Evolutionary conservation across 2,329 filamentous ascomycete genomes (phyloP).

Genomic region (Sporothrix pallida): DNA sequence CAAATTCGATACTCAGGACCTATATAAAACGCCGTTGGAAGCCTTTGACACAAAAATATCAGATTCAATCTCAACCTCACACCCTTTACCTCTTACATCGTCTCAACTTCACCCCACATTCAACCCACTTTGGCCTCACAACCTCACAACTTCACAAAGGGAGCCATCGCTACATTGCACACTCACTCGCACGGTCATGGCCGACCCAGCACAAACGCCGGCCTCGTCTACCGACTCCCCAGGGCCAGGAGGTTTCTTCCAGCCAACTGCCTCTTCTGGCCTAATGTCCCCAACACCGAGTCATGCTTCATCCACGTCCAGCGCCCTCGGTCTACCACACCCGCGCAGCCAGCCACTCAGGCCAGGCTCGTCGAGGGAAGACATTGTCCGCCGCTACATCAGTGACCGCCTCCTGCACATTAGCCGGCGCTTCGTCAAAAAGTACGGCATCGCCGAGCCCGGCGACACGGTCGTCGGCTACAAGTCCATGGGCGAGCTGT

Average conservation of each 20-base stretch:
- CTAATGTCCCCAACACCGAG: conserved; percentile 61
- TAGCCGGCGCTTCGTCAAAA: conserved; percentile 66
- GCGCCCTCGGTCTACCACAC: conserved; percentile 57
- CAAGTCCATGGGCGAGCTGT: conserved; percentile 70
- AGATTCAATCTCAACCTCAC: no score
- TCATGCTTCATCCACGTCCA: conserved; percentile 43
- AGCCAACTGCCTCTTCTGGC: conserved; percentile 32
- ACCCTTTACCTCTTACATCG: not conserved
- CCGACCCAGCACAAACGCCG: not conserved
- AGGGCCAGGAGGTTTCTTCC: conserved; percentile 60
- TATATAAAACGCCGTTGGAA: no score
- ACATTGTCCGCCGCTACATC: conserved; percentile 63
- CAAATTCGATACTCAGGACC: not conserved
- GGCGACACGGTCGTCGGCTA: conserved; percentile 60
- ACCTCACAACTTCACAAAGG: not conserved
- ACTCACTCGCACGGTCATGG: not conserved
- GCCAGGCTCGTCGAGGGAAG: conserved; percentile 65
- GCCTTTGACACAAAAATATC: no score
- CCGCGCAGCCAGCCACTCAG: conserved; percentile 59
- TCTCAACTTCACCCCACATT: conserved; percentile 14
- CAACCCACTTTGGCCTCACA: not conserved
- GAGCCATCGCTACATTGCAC: not conserved
- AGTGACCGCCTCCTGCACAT: conserved; percentile 59
- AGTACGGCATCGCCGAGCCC: conserved; percentile 55
- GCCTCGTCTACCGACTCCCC: not conserved